Evolutionary conservation across 805 yeast species (phyloP).

Genomic region (Wilhelminamyces savonicus): DNA sequence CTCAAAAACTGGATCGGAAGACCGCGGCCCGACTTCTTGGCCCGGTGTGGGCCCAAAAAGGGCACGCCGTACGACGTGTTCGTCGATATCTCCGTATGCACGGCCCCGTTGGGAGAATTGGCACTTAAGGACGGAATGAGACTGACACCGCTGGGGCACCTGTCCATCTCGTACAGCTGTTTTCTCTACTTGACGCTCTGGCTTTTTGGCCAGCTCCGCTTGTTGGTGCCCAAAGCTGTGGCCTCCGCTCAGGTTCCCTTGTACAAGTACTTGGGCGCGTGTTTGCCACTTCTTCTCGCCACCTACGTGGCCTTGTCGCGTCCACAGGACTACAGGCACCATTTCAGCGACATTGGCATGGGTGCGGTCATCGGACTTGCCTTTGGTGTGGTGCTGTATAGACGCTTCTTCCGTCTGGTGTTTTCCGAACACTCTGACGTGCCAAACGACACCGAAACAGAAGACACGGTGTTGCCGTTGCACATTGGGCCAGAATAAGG

Average conservation of each 20-base stretch:
- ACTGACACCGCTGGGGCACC: slow-evolving; percentile 55
- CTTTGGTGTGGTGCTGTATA: slow-evolving; percentile 20
- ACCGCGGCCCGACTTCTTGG: slow-evolving; percentile 86
- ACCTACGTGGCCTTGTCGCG: slow-evolving; percentile 19
- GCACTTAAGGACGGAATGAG: slow-evolving; percentile 46
- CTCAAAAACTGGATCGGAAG: slow-evolving; percentile 84
- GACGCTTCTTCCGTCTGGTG: slow-evolving; percentile 17
- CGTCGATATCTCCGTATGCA: slow-evolving; percentile 16
- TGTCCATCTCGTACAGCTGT: slow-evolving; percentile 47
- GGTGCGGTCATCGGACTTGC: slow-evolving; percentile 27
- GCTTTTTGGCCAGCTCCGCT: slow-evolving; percentile 37
- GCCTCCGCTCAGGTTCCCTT: no score
- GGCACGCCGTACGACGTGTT: slow-evolving; percentile 47
- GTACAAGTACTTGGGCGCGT: slow-evolving; percentile 6
- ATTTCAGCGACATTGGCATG: slow-evolving; percentile 26
- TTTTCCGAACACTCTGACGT: no score
- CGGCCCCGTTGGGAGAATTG: slow-evolving; percentile 16
- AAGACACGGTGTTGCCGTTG: no score
- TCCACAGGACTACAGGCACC: slow-evolving; percentile 23
- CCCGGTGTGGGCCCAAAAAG: slow-evolving; percentile 68
- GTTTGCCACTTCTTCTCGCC: slow-evolving; percentile 15
- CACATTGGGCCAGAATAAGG: no score
- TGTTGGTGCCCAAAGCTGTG: no score
- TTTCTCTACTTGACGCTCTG: slow-evolving; percentile 42
- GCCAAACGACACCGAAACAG: no score